Percentiles rank a stretch among this genome's conserved stretches.
Evolutionary conservation across 83 land plant genomes (phyloP).

Genomic region (Thuja plicata): DNA sequence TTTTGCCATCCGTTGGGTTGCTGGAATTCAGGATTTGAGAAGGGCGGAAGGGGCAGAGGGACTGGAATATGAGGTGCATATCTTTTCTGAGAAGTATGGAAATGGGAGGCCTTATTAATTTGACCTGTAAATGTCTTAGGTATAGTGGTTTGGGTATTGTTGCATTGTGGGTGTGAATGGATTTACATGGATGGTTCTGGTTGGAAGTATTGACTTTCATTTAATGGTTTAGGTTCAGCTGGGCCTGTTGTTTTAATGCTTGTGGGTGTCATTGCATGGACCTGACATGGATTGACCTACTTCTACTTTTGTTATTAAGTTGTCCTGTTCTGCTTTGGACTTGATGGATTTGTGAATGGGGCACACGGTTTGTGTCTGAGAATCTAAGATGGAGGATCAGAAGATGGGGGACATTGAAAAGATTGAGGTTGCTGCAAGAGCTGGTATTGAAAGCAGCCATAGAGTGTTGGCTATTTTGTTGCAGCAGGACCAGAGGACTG

Average conservation of each 20-base stretch:
- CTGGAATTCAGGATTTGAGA: background rate
- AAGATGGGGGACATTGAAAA: slow-evolving; percentile 32
- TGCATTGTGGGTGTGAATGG: slow-evolving; percentile 11
- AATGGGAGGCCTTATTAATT: background rate
- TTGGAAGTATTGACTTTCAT: background rate
- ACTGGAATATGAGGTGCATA: background rate
- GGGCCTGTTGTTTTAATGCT: slow-evolving; percentile 2
- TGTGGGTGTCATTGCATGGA: slow-evolving; percentile 11
- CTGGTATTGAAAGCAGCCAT: slow-evolving; percentile 54
- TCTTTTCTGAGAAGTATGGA: background rate
- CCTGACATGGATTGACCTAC: background rate
- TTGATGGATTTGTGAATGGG: slow-evolving; percentile 10
- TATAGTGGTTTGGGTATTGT: background rate
- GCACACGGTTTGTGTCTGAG: background rate
- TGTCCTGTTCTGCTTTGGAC: background rate
- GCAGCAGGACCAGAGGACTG: slow-evolving; percentile 26
- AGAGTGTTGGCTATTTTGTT: slow-evolving; percentile 42
- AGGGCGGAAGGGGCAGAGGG: background rate
- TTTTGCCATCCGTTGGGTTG: background rate
- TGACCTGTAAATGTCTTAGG: background rate
- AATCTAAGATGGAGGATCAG: background rate
- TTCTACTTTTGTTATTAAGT: background rate
- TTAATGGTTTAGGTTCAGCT: background rate
- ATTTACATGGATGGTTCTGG: background rate
- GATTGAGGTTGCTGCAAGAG: slow-evolving; percentile 59